phyloP scores from a whole-genome alignment of 2,329 filamentous ascomycete genomes.

The Penicillium sp. region DNA sequence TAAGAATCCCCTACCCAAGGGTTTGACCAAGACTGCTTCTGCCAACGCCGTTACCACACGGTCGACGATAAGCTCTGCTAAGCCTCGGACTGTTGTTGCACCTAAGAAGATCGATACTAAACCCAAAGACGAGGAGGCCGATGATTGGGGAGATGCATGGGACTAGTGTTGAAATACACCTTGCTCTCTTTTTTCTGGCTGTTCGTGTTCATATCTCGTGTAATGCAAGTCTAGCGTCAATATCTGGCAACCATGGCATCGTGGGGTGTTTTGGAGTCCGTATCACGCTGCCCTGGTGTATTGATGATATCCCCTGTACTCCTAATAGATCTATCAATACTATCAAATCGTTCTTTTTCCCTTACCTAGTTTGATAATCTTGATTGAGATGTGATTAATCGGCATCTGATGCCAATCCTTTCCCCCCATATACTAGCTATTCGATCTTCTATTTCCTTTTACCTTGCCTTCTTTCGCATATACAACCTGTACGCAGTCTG shows the following conservation, averaged over 20 bases:
- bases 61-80: slow-evolving; percentile 34
- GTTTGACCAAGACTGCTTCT: slow-evolving; percentile 55
- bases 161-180: slow-evolving; percentile 26
- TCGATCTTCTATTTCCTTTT: background rate
- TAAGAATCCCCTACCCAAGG: slow-evolving; percentile 71
- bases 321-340: background rate
- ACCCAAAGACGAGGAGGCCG: slow-evolving; percentile 41
- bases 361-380: background rate
- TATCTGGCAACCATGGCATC: background rate
- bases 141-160: slow-evolving; percentile 45
- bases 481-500: too few relatives aligned
- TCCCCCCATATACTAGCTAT: background rate
- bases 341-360: background rate
- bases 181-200: background rate
- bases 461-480: too few relatives aligned
- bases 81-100: slow-evolving; percentile 41
- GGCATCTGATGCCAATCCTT: too few relatives aligned
- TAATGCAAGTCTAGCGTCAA: background rate
- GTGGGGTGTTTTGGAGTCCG: background rate
- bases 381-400: background rate
- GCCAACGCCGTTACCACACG: slow-evolving; percentile 31
- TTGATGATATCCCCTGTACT: background rate
- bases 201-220: background rate
- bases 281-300: background rate
- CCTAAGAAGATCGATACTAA: slow-evolving; percentile 63